Evolutionary conservation across 805 yeast genomes (phyloP), one percentile per base, ranked within the genome.

Genomic region (Brettanomyces naardenensis): DNA sequence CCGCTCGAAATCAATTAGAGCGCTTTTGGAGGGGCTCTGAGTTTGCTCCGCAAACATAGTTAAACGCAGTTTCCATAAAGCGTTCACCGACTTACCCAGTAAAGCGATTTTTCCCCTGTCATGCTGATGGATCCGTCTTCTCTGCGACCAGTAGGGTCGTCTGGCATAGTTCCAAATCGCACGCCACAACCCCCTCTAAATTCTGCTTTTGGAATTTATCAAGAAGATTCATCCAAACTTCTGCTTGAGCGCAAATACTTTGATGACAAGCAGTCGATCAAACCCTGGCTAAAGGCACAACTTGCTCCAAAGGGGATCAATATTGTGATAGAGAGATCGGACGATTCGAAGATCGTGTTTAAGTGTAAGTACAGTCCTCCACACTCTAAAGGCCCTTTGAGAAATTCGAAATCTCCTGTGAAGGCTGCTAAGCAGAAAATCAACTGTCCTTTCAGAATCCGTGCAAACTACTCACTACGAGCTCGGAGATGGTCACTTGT

Each of bases 241-340:
- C 34, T 28, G 14, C 25, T 51, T 7, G 55, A 56, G 20, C 44
- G 48, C 36, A 51, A 56, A 40, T 38, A 44, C 38, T 66, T 69
- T 48, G 48, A 55, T 26, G 67, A 65, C 39, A 72, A 65, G 45
- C 57, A 66, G 22, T 70, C 66, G 19, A 75, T 78, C 44, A 78
- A 78, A 51, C 82, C 83, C 4, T 77, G 83, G 82, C 54, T 78
- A 36, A 75, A 66, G 45, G 56, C 64, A 35, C 65, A 74, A 39
- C 59, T 68, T 35, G 58, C 60, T n/a, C 56, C 64, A 6, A 65
- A 64, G 44, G 78, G 80, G 4, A 68, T 75, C 29, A 67, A 66
- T 38, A 63, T 78, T 10, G 83, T 75, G 13, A 77, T 78, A 39
- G 83, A 75, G 58, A 57, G 85, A 22, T 72, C 79, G 3, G 85